Percentiles rank a stretch among this genome's conserved stretches.
Evolutionary conservation across 495 filamentous ascomycete genomes (phyloP).

Genomic region (Tuber indicum): DNA sequence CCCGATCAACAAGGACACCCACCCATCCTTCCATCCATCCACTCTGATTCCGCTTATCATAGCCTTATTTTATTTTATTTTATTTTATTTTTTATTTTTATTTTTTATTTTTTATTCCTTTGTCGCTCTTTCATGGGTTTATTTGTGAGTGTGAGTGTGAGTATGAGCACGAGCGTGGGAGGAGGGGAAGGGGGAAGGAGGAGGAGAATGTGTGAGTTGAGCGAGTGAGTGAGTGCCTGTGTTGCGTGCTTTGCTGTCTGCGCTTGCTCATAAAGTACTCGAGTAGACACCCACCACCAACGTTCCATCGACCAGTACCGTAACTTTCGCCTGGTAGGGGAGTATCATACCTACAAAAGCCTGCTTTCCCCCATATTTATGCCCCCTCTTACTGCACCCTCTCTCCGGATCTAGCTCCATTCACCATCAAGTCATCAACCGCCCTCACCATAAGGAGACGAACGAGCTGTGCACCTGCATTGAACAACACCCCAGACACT

Average conservation of each 20-base stretch:
- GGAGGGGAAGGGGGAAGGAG: no score
- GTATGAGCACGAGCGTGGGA: neutral
- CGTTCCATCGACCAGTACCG: neutral
- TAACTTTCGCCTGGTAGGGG: neutral
- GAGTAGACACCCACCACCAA: neutral
- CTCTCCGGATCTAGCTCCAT: slow-evolving; percentile 11
- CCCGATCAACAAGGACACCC: slow-evolving; percentile 30
- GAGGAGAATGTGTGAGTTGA: neutral
- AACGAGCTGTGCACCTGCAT: neutral
- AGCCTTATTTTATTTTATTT: slow-evolving; percentile 9
- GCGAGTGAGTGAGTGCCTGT: slow-evolving; percentile 1
- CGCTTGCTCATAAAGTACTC: slow-evolving; percentile 14
- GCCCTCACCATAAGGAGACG: neutral
- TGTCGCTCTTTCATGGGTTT: neutral
- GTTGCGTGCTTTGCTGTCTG: slow-evolving; percentile 26
- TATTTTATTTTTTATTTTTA: no score
- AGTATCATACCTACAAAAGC: slow-evolving; percentile 23
- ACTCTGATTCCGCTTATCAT: slow-evolving; percentile 20
- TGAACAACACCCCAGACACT: neutral
- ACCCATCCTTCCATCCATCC: slow-evolving; percentile 9
- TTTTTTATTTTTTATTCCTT: neutral
- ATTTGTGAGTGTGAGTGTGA: neutral
- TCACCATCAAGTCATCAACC: neutral
- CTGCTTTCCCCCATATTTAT: slow-evolving; percentile 27
- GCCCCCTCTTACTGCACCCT: slow-evolving; percentile 24